Base-by-base conservation (phyloP, 495 filamentous ascomycete species). In the Patellaria atrata region DNA sequence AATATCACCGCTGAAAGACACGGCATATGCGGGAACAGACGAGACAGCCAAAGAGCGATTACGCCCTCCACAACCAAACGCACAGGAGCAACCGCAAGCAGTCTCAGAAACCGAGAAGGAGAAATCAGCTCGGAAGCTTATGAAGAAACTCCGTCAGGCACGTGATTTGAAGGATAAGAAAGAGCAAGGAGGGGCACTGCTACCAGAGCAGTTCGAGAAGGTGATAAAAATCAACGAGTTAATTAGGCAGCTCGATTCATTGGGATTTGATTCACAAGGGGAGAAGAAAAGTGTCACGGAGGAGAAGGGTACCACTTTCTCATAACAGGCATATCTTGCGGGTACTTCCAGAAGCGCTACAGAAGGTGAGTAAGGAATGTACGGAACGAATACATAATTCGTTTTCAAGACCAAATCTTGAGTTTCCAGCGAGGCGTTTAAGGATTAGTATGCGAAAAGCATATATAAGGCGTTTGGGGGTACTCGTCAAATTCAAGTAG, bases 131-230 rank as follows among this genome's bases (percentile, higher is more conserved):
- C 76, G 84, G 38, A 87, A 81, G 36, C 60, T 99, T n/a, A 81
- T 78, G 59, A 99, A 99, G 63, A 99, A 96, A 54, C 67, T 99
- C 23, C 73, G 80, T 38, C 91, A 96, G 54, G 89, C 89, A 2
- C 77, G 77, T 43, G 89, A 96, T 1, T 61, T 99, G 26, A 77
- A 79, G 48, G 77, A 75, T 47, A 94, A 93, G 65, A 92, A 94
- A 58, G 80, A 93, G 15, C 70, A 73, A 23, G 91, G 89, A 16
- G 77, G 79, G 42, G 61, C 65, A 0, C 56, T 99, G 41, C 62
- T 93, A 10, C 91, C 91, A 0, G 91, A 99, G 58, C 91, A 99
- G 61, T 76, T 96, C 34, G 86, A 84, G 40, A 99, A 99, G 62
- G 79, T 99, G 28, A 89, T 92, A 50, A 92, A 86, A 57, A 91